A percentile compares a stretch with the other conserved stretches of the same genome.
These are phyloP conservation scores for Hsuehochloa calcarea DNA, from an alignment of 176 grass and related monocot genomes.

Conservation along the genomic window DNA sequence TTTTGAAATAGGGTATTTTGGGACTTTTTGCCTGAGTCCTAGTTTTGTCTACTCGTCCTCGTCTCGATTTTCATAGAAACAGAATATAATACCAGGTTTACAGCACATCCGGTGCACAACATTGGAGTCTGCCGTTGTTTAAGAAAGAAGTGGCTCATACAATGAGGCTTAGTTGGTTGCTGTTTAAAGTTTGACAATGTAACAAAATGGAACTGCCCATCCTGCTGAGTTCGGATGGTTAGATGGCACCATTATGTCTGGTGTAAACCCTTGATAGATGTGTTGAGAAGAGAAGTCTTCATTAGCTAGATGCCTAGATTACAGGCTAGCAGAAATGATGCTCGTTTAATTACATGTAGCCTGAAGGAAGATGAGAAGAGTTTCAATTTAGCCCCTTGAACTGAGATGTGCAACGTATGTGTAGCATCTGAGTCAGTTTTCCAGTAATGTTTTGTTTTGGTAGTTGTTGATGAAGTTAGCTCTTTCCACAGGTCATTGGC, in stretches of 20 bases:
- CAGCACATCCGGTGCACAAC: background rate
- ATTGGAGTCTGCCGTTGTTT: background rate
- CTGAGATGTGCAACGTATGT: background rate
- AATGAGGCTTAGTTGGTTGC: background rate
- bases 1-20: background rate
- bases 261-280: background rate
- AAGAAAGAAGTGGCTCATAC: background rate
- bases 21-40: background rate
- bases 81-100: background rate
- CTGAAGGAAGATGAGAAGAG: background rate
- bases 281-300: background rate
- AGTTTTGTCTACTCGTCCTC: background rate
- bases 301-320: background rate
- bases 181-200: background rate
- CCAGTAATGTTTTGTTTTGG: background rate
- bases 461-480: background rate
- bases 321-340: background rate
- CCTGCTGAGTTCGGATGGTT: background rate
- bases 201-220: background rate
- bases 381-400: background rate
- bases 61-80: background rate
- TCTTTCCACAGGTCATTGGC: constrained; percentile 38
- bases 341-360: constrained; percentile 10
- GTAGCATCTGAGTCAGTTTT: constrained; percentile 10
- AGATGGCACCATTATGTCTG: background rate